phyloP scores from a whole-genome alignment of 192 early-diverging fungal genomes.

The Coemansia sp. region DNA sequence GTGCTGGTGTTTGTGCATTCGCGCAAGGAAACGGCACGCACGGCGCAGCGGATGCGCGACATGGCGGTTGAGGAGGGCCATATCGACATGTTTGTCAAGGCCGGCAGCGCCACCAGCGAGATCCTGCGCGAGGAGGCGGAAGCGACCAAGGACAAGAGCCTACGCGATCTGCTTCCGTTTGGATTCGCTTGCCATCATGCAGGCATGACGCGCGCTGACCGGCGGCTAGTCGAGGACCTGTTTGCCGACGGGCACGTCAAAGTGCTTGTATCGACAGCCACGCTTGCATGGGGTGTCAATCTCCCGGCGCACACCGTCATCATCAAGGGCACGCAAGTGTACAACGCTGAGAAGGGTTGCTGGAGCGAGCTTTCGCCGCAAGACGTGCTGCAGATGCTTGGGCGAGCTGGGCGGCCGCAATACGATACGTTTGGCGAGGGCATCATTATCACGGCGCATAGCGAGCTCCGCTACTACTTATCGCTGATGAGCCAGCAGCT shows the following conservation, averaged over 20 bases:
- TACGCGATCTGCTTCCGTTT: conserved; percentile 90
- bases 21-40: conserved; percentile 96
- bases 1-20: conserved; percentile 97
- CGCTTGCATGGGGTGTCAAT: conserved; percentile 99
- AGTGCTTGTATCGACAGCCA: conserved; percentile 95
- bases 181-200: conserved; percentile 98
- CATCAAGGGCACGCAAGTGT: conserved; percentile 98
- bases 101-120: conserved; percentile 84
- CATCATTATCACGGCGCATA: conserved; percentile 93
- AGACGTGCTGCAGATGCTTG: conserved; percentile 98
- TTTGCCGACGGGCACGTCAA: conserved; percentile 90
- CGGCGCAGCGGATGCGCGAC: conserved; percentile 88
- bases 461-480: conserved; percentile 93
- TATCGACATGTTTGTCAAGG: conserved; percentile 76
- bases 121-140: conserved; percentile 81
- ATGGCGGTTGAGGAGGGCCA: conserved; percentile 91
- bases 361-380: conserved; percentile 96
- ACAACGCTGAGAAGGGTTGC: conserved; percentile 90
- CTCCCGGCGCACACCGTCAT: conserved; percentile 97
- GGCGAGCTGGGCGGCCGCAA: conserved; percentile 95
- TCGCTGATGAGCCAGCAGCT: conserved; percentile 94
- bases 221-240: conserved; percentile 91
- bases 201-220: conserved; percentile 90
- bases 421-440: conserved; percentile 96
- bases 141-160: conserved; percentile 78